Conservation (phyloP, 805 yeast species). For the Priceomyces haplophilus region DNA sequence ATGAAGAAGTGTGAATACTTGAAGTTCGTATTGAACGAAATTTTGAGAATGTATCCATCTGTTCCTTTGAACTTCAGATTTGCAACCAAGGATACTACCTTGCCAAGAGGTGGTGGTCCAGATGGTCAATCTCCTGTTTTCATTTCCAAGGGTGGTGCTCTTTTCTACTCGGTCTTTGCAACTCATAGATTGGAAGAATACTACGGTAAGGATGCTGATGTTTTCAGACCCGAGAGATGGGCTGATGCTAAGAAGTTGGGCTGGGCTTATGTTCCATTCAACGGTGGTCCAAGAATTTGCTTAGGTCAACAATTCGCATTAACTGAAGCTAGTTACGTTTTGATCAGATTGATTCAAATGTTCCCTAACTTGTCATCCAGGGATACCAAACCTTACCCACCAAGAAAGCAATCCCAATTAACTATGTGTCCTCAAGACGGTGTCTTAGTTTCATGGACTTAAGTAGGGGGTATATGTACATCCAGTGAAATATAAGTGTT, state of each 20-base stretch:
- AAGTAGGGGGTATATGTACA: no score
- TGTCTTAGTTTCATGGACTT: slow-evolving; percentile 14
- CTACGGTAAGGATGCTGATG: slow-evolving; percentile 47
- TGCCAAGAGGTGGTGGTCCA: slow-evolving; percentile 34
- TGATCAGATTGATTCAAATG: slow-evolving; percentile 33
- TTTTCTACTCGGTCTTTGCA: slow-evolving; percentile 40
- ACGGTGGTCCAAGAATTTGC: slow-evolving; percentile 57
- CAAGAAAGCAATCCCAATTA: slow-evolving; percentile 26
- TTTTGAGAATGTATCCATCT: slow-evolving; percentile 32
- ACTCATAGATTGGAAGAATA: slow-evolving; percentile 40
- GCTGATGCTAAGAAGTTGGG: slow-evolving; percentile 32
- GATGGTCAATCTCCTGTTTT: slow-evolving; percentile 39
- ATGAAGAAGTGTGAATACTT: slow-evolving; percentile 33
- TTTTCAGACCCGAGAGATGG: slow-evolving; percentile 53
- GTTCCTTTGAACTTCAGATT: slow-evolving; percentile 33
- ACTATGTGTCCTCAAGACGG: slow-evolving; percentile 28
- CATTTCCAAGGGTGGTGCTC: slow-evolving; percentile 43
- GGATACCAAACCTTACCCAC: slow-evolving; percentile 26
- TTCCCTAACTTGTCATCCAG: slow-evolving; percentile 19
- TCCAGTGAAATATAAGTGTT: no score
- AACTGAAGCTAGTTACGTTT: slow-evolving; percentile 49
- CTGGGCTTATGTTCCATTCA: slow-evolving; percentile 53
- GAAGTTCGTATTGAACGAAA: slow-evolving; percentile 29
- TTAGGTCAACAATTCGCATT: slow-evolving; percentile 58
- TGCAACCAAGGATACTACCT: slow-evolving; percentile 29